Conservation (phyloP, 768 basidiomycete species). For the Cyathus striatus region DNA sequence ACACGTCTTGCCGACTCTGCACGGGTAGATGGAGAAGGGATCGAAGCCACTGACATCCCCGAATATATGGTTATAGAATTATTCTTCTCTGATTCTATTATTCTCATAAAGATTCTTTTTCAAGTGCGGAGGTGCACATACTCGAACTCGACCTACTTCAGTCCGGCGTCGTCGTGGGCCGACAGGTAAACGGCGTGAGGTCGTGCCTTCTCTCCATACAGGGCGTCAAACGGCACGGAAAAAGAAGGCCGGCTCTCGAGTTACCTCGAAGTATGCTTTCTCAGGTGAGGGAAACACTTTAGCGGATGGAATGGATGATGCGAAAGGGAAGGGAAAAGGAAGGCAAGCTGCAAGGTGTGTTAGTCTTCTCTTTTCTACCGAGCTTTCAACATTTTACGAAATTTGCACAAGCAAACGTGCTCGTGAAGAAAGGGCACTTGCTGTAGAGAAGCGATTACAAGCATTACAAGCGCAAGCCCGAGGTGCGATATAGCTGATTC, state of each 20-base stretch:
- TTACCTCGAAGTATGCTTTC: conserved; percentile 60
- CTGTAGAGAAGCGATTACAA: conserved; percentile 59
- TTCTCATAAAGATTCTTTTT: background rate
- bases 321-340: conserved; percentile 33
- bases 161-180: conserved; percentile 35
- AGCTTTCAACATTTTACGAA: background rate
- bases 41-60: conserved; percentile 56
- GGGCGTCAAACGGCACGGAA: conserved; percentile 61
- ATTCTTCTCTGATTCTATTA: background rate
- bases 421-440: conserved; percentile 71
- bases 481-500: conserved; percentile 13
- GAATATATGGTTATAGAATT: conserved; percentile 71
- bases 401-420: conserved; percentile 60
- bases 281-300: conserved; percentile 49
- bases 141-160: conserved; percentile 49
- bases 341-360: conserved; percentile 65
- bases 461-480: conserved; percentile 30
- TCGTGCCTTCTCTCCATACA: conserved; percentile 50
- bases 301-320: conserved; percentile 32
- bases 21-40: conserved; percentile 42
- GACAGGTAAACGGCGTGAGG: conserved; percentile 22
- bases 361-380: background rate
- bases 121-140: conserved; percentile 80
- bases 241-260: conserved; percentile 67
- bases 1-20: conserved; percentile 64